Conservation (phyloP, 1,139 yeast genomes). For the Lodderomyces theae region DNA sequence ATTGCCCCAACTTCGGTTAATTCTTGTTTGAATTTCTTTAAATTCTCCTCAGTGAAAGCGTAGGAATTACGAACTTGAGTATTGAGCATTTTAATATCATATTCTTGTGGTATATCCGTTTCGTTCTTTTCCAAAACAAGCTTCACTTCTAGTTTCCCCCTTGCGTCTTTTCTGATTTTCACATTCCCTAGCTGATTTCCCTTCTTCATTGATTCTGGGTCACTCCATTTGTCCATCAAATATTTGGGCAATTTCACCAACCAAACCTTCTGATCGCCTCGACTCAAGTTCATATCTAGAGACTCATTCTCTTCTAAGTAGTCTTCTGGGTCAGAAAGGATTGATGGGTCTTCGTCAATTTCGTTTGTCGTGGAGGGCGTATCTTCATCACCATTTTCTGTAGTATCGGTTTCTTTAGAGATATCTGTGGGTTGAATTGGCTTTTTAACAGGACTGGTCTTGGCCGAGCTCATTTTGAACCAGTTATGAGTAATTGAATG, state of each 20-base stretch:
- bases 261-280: slow-evolving; percentile 76
- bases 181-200: slow-evolving; percentile 84
- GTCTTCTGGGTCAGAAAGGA: slow-evolving; percentile 48
- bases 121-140: slow-evolving; percentile 47
- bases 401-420: slow-evolving; percentile 11
- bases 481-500: background rate
- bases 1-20: slow-evolving; percentile 47
- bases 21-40: slow-evolving; percentile 64
- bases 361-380: slow-evolving; percentile 13
- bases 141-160: slow-evolving; percentile 54
- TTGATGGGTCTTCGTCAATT: slow-evolving; percentile 30
- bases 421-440: slow-evolving; percentile 8
- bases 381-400: slow-evolving; percentile 4
- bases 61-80: slow-evolving; percentile 79
- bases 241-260: slow-evolving; percentile 86
- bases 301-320: slow-evolving; percentile 55
- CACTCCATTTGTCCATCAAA: slow-evolving; percentile 78
- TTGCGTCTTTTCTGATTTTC: slow-evolving; percentile 51
- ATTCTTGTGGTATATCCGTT: slow-evolving; percentile 69
- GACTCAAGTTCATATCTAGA: slow-evolving; percentile 56
- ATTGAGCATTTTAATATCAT: slow-evolving; percentile 75
- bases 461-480: slow-evolving; percentile 14
- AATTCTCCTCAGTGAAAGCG: slow-evolving; percentile 87
- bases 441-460: slow-evolving; percentile 19
- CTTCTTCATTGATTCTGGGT: slow-evolving; percentile 53